phyloP scores from a whole-genome alignment of 2,329 filamentous ascomycete species.

The Metarhizium robertsii region DNA sequence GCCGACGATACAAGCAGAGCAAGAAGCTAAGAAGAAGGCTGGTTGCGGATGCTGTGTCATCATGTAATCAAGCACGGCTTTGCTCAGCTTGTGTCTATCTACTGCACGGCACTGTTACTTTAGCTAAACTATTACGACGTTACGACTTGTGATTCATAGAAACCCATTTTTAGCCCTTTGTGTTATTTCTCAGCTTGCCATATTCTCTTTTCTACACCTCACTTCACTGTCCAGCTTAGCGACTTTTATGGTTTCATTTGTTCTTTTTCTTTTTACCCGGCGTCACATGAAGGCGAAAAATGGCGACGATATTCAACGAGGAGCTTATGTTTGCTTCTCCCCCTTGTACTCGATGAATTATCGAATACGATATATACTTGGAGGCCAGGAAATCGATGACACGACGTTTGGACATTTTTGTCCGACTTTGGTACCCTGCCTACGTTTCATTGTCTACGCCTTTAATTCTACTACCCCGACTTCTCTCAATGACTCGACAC shows the following conservation, averaged over 20 bases:
- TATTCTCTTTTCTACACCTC: neutral
- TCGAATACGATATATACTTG: neutral
- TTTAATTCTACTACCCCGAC: neutral
- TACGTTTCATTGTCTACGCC: neutral
- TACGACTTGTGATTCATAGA: constrained; percentile 3
- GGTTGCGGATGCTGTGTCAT: constrained; percentile 43
- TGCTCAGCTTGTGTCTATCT: neutral
- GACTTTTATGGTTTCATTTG: constrained; percentile 4
- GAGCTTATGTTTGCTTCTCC: neutral
- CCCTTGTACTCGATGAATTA: neutral
- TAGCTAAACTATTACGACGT: constrained; percentile 15
- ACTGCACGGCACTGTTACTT: neutral
- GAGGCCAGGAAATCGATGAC: neutral
- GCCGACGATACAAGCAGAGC: constrained; percentile 8
- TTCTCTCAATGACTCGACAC: neutral
- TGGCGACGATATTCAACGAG: neutral
- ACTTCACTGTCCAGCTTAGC: constrained; percentile 3
- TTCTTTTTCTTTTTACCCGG: neutral
- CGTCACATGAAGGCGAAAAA: neutral
- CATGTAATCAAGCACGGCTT: constrained; percentile 29
- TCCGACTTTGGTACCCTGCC: neutral
- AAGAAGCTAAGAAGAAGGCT: constrained; percentile 27
- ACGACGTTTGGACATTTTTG: neutral
- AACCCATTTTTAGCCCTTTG: neutral
- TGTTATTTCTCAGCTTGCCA: neutral